These are phyloP conservation scores for Alternaria conjuncta DNA, from an alignment of 2,329 filamentous ascomycete species.

Conservation along the genomic window DNA sequence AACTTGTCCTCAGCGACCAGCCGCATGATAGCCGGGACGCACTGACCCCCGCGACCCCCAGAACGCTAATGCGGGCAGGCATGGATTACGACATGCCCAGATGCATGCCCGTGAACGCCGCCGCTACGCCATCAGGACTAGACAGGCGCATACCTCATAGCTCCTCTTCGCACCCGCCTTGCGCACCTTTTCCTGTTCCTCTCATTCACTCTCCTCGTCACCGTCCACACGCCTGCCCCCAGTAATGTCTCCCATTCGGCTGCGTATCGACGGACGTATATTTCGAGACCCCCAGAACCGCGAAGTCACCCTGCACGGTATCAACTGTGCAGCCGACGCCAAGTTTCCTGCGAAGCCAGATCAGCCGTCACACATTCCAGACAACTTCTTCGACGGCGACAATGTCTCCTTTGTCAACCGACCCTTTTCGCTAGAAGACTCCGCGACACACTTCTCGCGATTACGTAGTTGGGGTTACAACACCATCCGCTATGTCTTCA, in stretches of 20 bases:
- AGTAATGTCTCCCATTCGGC: conserved; percentile 73
- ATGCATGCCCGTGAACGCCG: neutral
- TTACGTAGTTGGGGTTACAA: conserved; percentile 93
- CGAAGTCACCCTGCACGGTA: conserved; percentile 87
- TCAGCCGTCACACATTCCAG: conserved; percentile 76
- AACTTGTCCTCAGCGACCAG: conserved; percentile 15
- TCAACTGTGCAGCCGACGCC: conserved; percentile 90
- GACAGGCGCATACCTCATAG: conserved; percentile 4
- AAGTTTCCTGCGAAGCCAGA: conserved; percentile 86
- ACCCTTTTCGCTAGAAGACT: conserved; percentile 83
- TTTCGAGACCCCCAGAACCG: conserved; percentile 84
- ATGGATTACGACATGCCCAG: conserved; percentile 5
- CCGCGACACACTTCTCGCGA: conserved; percentile 83
- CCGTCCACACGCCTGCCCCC: neutral
- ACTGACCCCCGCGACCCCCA: conserved; percentile 6
- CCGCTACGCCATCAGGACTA: conserved; percentile 5
- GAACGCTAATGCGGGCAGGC: conserved; percentile 6
- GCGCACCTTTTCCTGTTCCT: neutral
- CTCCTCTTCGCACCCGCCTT: neutral
- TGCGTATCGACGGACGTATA: conserved; percentile 82
- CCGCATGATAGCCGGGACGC: neutral
- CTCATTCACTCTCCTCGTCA: conserved; percentile 1
- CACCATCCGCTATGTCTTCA: conserved; percentile 94
- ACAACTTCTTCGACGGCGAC: conserved; percentile 91
- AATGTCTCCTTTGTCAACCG: conserved; percentile 86